Base-by-base conservation (phyloP, 768 basidiomycete genomes). In the Hericium erinaceus region DNA sequence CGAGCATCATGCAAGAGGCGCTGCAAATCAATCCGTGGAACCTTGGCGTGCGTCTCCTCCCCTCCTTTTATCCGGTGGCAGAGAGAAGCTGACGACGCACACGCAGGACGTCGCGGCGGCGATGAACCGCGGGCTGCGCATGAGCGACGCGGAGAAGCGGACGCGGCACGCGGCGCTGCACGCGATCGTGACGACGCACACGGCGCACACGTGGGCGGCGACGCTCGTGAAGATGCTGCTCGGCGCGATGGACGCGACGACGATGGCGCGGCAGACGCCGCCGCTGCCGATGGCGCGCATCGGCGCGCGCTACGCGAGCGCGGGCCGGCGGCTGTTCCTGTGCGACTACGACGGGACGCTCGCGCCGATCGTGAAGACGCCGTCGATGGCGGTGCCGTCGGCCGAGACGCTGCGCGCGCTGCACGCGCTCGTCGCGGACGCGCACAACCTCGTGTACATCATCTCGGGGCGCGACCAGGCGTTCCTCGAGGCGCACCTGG, bases 291-390 rank as follows among this genome's bases (percentile, higher is more conserved):
- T 52, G 33, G 13, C 77, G 58, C 76, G 77, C 16, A 73, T 77
- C 16, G 69, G 97, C 52, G 74, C 81, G 60, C 66, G 76, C 61
- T 97, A 95, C 74, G 68, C 77, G 46, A 72, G 65, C 18, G 89
- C 92, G 20, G 77, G 78, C 72, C 94, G 95, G 78, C 75, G 95
- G 57, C 69, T 98, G 60, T 86, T 98, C 70, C 78, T 98, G 71
- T 93, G 98, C 64, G 95, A 98, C 71, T 99, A 99, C 69, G 94
- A 97, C 67, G 95, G 95, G 6, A 99, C 95, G 0, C 84, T 99
- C 60, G 86, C 95, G 1, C 95, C 95, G 2, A 98, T 99, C 71
- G 95, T 99, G 69, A 95, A 93, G 75, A 83, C 82, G 15, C 95
- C 95, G 0, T 83, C 87, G 52, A 87, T 88, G 75, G 95, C 95